Percentiles rank a stretch among this genome's conserved stretches.
phyloP scores from a whole-genome alignment of 495 filamentous ascomycete genomes.

The Hypoxylon fuscum region DNA sequence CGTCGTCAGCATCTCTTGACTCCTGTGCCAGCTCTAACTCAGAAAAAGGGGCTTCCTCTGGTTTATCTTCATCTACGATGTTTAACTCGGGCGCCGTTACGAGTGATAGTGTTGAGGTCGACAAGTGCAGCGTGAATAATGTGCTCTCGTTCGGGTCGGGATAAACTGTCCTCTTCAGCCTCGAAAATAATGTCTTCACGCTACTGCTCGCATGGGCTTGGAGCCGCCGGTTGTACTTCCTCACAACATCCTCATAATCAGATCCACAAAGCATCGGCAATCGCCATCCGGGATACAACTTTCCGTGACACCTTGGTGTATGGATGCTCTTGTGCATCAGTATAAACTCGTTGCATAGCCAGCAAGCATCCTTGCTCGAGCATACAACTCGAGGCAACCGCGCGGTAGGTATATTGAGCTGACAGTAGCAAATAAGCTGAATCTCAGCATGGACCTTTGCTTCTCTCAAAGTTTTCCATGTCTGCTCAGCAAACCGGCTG shows the following conservation, averaged over 20 bases:
- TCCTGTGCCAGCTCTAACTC: not conserved
- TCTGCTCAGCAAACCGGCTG: slow-evolving; percentile 25
- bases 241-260: slow-evolving; percentile 14
- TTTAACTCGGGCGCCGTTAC: not conserved
- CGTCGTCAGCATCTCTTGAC: not conserved
- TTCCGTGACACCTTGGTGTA: slow-evolving; percentile 52
- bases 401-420: slow-evolving; percentile 31
- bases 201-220: slow-evolving; percentile 3
- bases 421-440: slow-evolving; percentile 56
- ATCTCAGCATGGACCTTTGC: slow-evolving; percentile 61
- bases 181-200: slow-evolving; percentile 16
- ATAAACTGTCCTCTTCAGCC: slow-evolving; percentile 9
- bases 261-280: slow-evolving; percentile 26
- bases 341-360: slow-evolving; percentile 58
- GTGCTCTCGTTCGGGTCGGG: slow-evolving; percentile 34
- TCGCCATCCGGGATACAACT: slow-evolving; percentile 51
- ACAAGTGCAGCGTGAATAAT: slow-evolving; percentile 29
- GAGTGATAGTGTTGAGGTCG: slow-evolving; percentile 19
- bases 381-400: slow-evolving; percentile 55
- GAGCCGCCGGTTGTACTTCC: slow-evolving; percentile 31
- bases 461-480: slow-evolving; percentile 34
- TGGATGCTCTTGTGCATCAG: slow-evolving; percentile 51
- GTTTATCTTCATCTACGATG: not conserved
- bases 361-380: slow-evolving; percentile 61
- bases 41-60: not conserved